These are phyloP conservation scores for Kluyveromyces sp. DNA, from an alignment of 1,139 yeast genomes.

Conservation along the genomic window DNA sequence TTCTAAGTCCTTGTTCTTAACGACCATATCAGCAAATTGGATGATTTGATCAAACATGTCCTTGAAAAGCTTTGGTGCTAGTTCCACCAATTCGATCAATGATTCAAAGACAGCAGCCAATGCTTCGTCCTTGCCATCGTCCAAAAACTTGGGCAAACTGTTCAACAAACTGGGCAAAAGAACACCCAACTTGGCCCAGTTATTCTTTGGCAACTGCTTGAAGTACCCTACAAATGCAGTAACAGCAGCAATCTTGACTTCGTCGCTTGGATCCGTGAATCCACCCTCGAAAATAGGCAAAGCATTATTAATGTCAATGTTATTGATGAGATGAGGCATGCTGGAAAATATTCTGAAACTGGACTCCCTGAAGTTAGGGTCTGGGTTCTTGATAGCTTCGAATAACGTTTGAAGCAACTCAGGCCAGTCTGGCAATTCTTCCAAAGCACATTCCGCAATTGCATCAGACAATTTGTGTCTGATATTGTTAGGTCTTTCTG, in stretches of 20 bases:
- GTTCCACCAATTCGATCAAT: conserved; percentile 79
- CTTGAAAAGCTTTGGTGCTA: conserved; percentile 91
- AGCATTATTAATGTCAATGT: conserved; percentile 46
- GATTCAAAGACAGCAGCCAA: conserved; percentile 83
- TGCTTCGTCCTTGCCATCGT: conserved; percentile 70
- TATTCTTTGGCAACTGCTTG: conserved; percentile 65
- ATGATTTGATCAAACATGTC: conserved; percentile 83
- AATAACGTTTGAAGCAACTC: conserved; percentile 70
- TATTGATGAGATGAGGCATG: conserved; percentile 70
- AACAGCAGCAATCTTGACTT: conserved; percentile 85
- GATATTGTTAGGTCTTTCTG: conserved; percentile 55
- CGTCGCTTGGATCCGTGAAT: conserved; percentile 69
- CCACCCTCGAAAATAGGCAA: conserved; percentile 71
- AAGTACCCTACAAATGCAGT: conserved; percentile 89
- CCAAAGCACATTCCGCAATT: conserved; percentile 82
- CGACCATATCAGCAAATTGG: conserved; percentile 74
- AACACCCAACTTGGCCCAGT: conserved; percentile 71
- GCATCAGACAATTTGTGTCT: conserved; percentile 93
- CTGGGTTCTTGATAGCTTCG: conserved; percentile 54
- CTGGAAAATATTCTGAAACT: conserved; percentile 84
- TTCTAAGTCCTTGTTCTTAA: conserved; percentile 75
- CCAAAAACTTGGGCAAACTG: conserved; percentile 77
- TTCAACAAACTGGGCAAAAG: conserved; percentile 77
- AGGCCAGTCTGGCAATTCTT: conserved; percentile 60
- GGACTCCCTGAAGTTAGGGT: conserved; percentile 77